A percentile compares a stretch with the other conserved stretches of the same genome.
Evolutionary conservation across 768 basidiomycete genomes (phyloP).

Genomic region (Daedaleopsis sinensis): DNA sequence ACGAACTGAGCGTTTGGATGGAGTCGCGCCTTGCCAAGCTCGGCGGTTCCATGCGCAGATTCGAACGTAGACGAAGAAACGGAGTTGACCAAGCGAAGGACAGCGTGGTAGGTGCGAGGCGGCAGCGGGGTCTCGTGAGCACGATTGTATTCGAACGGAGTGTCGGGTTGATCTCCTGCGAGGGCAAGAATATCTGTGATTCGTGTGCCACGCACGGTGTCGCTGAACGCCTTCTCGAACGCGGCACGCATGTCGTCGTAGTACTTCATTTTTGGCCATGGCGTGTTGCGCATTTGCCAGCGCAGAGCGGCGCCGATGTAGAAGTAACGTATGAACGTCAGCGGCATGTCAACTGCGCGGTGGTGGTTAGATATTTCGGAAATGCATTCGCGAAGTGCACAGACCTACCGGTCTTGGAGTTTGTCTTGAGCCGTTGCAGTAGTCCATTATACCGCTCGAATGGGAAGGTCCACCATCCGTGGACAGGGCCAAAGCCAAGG

Average conservation of each 20-base stretch:
- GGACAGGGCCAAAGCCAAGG: conserved; percentile 33
- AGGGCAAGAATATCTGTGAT: not conserved
- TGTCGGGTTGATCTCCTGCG: not conserved
- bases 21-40: too few species aligned
- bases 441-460: conserved; percentile 35
- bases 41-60: too few species aligned
- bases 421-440: conserved; percentile 29
- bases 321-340: not conserved
- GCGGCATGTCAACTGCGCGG: not conserved
- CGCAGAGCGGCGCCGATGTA: not conserved
- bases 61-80: too few species aligned
- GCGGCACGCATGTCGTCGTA: not conserved
- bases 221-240: not conserved
- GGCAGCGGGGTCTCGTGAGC: not conserved
- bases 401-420: too few species aligned
- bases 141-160: not conserved
- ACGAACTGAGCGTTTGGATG: too few species aligned
- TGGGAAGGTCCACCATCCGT: conserved; percentile 26
- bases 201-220: not conserved
- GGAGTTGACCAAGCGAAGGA: not conserved
- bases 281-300: not conserved
- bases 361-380: not conserved
- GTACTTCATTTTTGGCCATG: not conserved
- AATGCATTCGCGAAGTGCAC: not conserved
- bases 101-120: not conserved